A percentile compares a stretch with the other conserved stretches of the same genome.
phyloP scores from a whole-genome alignment of 2,329 filamentous ascomycete genomes.

The Salinomyces thailandicus region DNA sequence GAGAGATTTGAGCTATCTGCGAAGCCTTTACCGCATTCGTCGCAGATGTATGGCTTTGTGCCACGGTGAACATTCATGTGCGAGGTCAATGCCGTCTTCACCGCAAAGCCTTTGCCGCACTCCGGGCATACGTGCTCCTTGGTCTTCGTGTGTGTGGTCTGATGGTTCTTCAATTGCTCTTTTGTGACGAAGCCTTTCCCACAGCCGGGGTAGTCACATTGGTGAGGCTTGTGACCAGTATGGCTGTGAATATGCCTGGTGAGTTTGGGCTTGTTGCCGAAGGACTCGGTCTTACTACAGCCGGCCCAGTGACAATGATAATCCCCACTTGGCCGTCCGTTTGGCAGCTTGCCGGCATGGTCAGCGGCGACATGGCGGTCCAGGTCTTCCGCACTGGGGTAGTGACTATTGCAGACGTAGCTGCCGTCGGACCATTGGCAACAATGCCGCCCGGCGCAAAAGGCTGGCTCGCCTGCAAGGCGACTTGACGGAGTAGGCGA shows the following conservation, averaged over 20 bases:
- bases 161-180: conserved; percentile 57
- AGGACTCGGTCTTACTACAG: conserved; percentile 45
- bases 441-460: conserved; percentile 19
- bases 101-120: conserved; percentile 48
- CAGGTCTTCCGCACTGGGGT: conserved; percentile 9
- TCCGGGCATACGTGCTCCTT: conserved; percentile 49
- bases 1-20: conserved; percentile 26
- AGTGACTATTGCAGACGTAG: conserved; percentile 13
- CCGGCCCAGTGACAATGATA: conserved; percentile 39
- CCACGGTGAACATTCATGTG: conserved; percentile 52
- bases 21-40: conserved; percentile 25
- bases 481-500: conserved; percentile 7
- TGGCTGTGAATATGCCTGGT: conserved; percentile 56
- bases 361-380: conserved; percentile 9
- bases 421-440: conserved; percentile 19
- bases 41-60: conserved; percentile 34
- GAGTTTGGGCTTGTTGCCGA: conserved; percentile 52
- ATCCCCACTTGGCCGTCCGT: conserved; percentile 9
- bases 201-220: conserved; percentile 48
- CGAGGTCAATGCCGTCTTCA: conserved; percentile 48
- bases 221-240: conserved; percentile 40
- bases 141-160: conserved; percentile 55
- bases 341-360: conserved; percentile 6
- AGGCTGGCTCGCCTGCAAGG: conserved; percentile 17
- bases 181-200: conserved; percentile 52